Base-by-base conservation (phyloP, 176 grass and related monocot species). In the Carex scoparia region DNA sequence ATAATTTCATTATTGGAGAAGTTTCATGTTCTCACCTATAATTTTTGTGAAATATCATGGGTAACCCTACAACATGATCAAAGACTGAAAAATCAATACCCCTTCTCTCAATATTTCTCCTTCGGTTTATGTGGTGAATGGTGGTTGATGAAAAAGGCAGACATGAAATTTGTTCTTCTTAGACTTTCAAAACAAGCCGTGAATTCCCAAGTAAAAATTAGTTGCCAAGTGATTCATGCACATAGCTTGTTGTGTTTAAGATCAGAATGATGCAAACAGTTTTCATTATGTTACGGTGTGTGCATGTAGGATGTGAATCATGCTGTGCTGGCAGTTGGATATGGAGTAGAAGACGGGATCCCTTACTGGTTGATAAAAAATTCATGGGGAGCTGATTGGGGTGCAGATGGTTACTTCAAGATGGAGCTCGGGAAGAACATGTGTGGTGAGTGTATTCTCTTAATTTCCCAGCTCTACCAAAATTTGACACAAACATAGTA, bases 381-480 rank as follows among this genome's bases (percentile, higher is more conserved):
- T 88, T 99, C 96, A 32, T 99, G 96, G 96, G 96, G 96, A 9
- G 86, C 67, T 1, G 88, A 99, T 15, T 99, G 96, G 96, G 96
- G 96, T 48, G 80, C 81, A 1, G 35, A 92, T 46, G 96, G 96
- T 55, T 95, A 99, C 88, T 99, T 99, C 93, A 99, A 99, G 87
- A 99, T 99, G 96, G 96, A 99, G 69, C 27, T 99, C 63, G 96
- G 93, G 35, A 99, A 99, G 88, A 99, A 99, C 87, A 99, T 99
- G 96, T 99, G 96, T 4, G 96, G 96, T 99, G 33, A 88, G 96
- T 90, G 96, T 90, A 76, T 56, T 85, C 38, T 13, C 1, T 38
- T 66, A 30, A 1, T 31, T 66, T 30, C 3, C 58, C 46, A 27
- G 8, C 12, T 11, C 28, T 32, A 51, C 3, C 19, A 57, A 33